Conservation (phyloP, 2,329 filamentous ascomycete species). For the Trichoderma brevicompactum region DNA sequence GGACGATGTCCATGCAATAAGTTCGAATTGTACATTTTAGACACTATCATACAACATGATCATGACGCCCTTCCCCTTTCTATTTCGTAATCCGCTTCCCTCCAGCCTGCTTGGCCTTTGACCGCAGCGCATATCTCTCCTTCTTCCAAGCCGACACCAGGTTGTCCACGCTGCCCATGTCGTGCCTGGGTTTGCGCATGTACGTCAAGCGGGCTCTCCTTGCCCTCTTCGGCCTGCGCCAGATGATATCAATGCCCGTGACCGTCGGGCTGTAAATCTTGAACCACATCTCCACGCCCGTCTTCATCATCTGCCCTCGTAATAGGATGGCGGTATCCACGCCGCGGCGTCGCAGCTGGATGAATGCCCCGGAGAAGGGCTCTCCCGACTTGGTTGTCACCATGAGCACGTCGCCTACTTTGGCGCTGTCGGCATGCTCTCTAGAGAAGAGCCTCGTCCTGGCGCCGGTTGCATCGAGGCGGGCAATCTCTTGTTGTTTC, state of each 20-base stretch:
- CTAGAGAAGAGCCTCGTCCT: slow-evolving; percentile 81
- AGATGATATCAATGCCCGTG: slow-evolving; percentile 89
- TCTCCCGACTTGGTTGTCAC: slow-evolving; percentile 81
- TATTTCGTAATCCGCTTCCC: slow-evolving; percentile 32
- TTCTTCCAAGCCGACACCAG: slow-evolving; percentile 64
- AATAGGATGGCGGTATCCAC: slow-evolving; percentile 88
- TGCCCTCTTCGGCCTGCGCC: slow-evolving; percentile 81
- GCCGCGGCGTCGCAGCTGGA: slow-evolving; percentile 85
- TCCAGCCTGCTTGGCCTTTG: slow-evolving; percentile 40
- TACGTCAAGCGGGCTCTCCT: slow-evolving; percentile 88
- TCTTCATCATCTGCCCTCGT: slow-evolving; percentile 81
- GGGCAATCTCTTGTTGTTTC: slow-evolving; percentile 68
- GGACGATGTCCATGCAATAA: background rate
- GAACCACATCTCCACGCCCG: slow-evolving; percentile 96
- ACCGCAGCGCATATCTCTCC: slow-evolving; percentile 48
- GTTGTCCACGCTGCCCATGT: slow-evolving; percentile 83
- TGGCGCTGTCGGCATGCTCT: slow-evolving; percentile 76
- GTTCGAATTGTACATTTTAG: slow-evolving; percentile 25
- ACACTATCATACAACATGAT: slow-evolving; percentile 27
- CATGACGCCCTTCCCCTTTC: background rate
- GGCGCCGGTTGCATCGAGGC: slow-evolving; percentile 83
- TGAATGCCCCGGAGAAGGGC: slow-evolving; percentile 85
- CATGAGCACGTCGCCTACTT: slow-evolving; percentile 87
- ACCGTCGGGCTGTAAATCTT: slow-evolving; percentile 93
- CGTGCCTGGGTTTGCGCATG: slow-evolving; percentile 85